phyloP scores from a whole-genome alignment of 192 early-diverging fungal genomes.

The Linnemannia schmuckeri region DNA sequence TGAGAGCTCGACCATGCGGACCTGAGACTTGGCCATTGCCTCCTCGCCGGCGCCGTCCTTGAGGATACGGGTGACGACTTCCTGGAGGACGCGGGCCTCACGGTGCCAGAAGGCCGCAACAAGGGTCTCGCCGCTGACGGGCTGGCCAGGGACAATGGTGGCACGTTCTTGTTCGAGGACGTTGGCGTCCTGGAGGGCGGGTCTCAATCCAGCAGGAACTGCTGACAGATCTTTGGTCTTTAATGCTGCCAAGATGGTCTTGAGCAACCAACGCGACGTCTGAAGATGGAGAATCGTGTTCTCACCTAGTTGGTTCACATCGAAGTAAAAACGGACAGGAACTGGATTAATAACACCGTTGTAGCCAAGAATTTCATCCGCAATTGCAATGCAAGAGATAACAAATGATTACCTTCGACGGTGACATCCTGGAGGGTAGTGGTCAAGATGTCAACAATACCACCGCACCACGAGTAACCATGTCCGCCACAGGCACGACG shows the following conservation, averaged over 20 bases:
- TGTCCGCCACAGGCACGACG: conserved; percentile 53
- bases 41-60: conserved; percentile 59
- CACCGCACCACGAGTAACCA: conserved; percentile 33
- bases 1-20: conserved; percentile 56
- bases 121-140: conserved; percentile 44
- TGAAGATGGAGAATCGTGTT: conserved; percentile 88
- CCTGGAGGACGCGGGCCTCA: conserved; percentile 59
- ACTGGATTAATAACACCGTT: neutral
- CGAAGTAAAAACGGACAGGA: neutral
- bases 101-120: conserved; percentile 64
- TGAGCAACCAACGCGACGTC: conserved; percentile 83
- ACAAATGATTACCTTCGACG: conserved; percentile 19
- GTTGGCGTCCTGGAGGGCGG: conserved; percentile 30
- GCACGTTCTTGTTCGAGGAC: conserved; percentile 32
- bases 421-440: conserved; percentile 44
- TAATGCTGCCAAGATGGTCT: conserved; percentile 67
- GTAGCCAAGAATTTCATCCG: neutral
- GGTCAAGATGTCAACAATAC: conserved; percentile 46
- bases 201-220: conserved; percentile 74
- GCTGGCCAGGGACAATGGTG: conserved; percentile 39
- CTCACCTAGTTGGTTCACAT: conserved; percentile 62
- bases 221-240: conserved; percentile 77
- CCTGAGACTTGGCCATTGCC: conserved; percentile 64
- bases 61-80: conserved; percentile 56
- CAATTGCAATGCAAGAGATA: neutral